These are phyloP conservation scores for Daldinia bambusicola DNA, from an alignment of 495 filamentous ascomycete species.

Conservation along the genomic window DNA sequence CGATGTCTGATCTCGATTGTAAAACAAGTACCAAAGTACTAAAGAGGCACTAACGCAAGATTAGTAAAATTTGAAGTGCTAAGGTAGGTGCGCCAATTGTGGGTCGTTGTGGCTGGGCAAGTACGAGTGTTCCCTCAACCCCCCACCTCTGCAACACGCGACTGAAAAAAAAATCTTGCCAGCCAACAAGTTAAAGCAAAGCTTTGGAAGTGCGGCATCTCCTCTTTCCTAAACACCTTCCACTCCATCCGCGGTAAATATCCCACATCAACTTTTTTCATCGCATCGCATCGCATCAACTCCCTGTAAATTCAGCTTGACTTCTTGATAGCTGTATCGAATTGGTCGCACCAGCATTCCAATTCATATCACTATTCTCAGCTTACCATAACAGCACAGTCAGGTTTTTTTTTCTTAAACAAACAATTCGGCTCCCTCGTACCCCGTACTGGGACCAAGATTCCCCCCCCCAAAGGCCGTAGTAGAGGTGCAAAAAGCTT, in stretches of 20 bases:
- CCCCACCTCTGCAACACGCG: conserved; percentile 45
- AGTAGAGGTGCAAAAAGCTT: conserved; percentile 38
- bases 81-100: conserved; percentile 1
- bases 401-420: conserved; percentile 4
- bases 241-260: conserved; percentile 17
- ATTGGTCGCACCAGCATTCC: conserved; percentile 14
- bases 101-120: conserved; percentile 20
- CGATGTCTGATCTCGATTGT: conserved; percentile 6
- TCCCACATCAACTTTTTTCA: conserved; percentile 19
- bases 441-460: conserved; percentile 20
- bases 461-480: conserved; percentile 13
- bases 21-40: not conserved
- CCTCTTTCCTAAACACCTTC: conserved; percentile 15
- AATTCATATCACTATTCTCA: conserved; percentile 1
- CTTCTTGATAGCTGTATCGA: conserved; percentile 25
- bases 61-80: not conserved
- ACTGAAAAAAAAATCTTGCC: conserved; percentile 37
- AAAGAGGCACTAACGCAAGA: not conserved
- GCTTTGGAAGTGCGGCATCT: conserved; percentile 26
- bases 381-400: conserved; percentile 16
- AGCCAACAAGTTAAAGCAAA: conserved; percentile 26
- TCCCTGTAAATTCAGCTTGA: conserved; percentile 17
- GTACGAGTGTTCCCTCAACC: conserved; percentile 19
- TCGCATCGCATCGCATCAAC: conserved; percentile 18
- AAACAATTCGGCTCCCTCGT: conserved; percentile 15